Conservation (phyloP, 2,329 filamentous ascomycete species). For the Fusarium verticillioides region DNA sequence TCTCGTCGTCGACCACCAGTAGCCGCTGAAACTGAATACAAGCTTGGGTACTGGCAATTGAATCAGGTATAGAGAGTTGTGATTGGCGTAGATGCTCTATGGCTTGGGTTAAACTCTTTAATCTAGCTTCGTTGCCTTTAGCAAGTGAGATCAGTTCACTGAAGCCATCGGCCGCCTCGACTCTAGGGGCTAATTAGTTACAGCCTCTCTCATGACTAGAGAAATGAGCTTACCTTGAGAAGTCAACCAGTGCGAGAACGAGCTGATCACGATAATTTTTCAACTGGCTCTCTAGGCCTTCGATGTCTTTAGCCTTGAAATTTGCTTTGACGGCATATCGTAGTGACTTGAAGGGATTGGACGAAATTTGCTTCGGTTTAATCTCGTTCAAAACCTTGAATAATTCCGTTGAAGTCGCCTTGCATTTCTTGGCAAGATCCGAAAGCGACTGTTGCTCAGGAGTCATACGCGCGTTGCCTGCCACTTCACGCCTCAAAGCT, state of each 20-base stretch:
- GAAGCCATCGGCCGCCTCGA: background rate
- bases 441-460: background rate
- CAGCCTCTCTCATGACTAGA: no score
- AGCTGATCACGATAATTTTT: background rate
- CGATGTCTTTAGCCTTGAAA: background rate
- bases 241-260: background rate
- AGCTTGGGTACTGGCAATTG: accelerated
- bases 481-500: background rate
- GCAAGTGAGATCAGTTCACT: background rate
- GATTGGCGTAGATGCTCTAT: background rate
- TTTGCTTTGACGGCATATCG: background rate
- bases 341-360: background rate
- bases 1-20: accelerated
- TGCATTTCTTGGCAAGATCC: background rate
- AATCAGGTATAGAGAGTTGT: accelerated
- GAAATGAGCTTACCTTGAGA: background rate
- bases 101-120: background rate
- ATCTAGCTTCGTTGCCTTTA: background rate
- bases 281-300: accelerated
- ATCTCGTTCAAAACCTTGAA: accelerated
- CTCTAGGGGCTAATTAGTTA: no score
- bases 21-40: background rate
- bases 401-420: background rate
- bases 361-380: accelerated
- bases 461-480: background rate